Evolutionary conservation across 1,139 yeast species (phyloP), one percentile per base, ranked within the genome.

Genomic region (Yamadazyma jaroonii): DNA sequence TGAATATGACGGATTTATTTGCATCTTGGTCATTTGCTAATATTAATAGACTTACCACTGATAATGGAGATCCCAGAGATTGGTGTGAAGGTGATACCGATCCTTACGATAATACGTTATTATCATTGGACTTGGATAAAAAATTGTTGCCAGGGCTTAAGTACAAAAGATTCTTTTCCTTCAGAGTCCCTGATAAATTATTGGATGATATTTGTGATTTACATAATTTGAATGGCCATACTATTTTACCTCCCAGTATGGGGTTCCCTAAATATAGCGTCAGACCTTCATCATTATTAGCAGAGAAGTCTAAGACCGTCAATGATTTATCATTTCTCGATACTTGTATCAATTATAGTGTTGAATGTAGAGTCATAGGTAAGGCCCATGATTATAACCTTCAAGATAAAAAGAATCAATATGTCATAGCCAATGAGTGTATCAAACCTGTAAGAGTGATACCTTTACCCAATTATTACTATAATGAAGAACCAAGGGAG

Each of bases 41-140:
- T 45, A 70, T 71, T 25, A 72, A 67, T 45, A 49, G 77, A 29
- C 53, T 71, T 20, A 63, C 59, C 10, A 69, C 75, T 6, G 77
- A 71, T 46, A 56, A 67, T 39, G 75, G 74, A 1, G 73, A 70
- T 42, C 76, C 76, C 4, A 71, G 66, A 44, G 76, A 70, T 52
- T 71, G 76, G 76, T 70, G 76, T 49, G 65, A 59, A 21, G 74
- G 74, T 2, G 77, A 70, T 40, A 63, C 59, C 2, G 77, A 71
- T 45, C 74, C 76, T 3, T 59, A 53, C 41, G 77, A 71, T 47
- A 59, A 62, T 42, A 57, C 74, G 1, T 39, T 46, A 3, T 46
- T 71, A n/a, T 49, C 74, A 2, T 56, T 71, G 31, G 73, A 62
- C 42, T 62, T 67, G 17, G 63, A 64, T 44, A 51, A 72, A 21